Evolutionary conservation across 1,139 yeast genomes (phyloP).

Genomic region (Geotrichum histeridarum): DNA sequence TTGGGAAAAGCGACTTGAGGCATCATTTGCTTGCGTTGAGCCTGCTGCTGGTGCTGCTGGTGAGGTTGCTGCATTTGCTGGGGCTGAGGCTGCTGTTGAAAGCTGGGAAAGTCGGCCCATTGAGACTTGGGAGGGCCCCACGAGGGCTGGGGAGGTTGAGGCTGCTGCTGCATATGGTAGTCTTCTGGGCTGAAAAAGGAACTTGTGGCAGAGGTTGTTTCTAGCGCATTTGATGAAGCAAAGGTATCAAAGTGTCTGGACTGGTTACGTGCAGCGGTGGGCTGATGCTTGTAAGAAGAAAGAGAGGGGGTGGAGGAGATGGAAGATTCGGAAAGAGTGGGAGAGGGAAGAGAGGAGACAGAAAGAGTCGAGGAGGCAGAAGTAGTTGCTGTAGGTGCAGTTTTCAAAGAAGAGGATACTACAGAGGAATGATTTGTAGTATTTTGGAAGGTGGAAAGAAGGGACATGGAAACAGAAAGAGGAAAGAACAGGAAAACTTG

Average conservation of each 20-base stretch:
- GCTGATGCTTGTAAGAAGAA: constrained; percentile 3
- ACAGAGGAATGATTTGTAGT: not conserved
- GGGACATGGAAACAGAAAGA: not conserved
- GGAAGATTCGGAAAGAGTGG: constrained; percentile 14
- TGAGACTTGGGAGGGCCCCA: constrained; percentile 26
- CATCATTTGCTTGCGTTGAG: not conserved
- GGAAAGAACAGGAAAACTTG: no score
- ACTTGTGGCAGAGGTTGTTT: not conserved
- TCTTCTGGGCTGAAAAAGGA: not conserved
- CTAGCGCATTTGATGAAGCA: constrained; percentile 4
- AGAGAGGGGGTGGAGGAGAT: constrained; percentile 4
- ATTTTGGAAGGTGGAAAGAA: not conserved
- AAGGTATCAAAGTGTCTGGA: constrained; percentile 18
- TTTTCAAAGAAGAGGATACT: not conserved
- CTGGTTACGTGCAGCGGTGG: constrained; percentile 8
- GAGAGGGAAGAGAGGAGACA: constrained; percentile 8
- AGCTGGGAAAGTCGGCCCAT: constrained; percentile 16
- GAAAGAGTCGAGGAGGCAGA: not conserved
- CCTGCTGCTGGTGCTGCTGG: constrained; percentile 1
- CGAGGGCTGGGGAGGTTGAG: constrained; percentile 9
- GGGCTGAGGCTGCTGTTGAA: not conserved
- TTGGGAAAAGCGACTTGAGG: not conserved
- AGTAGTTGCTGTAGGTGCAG: not conserved
- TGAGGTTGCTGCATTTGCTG: not conserved
- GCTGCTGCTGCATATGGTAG: not conserved